phyloP scores from a whole-genome alignment of 2,329 filamentous ascomycete genomes.

The Pestalotiopsis sp. region DNA sequence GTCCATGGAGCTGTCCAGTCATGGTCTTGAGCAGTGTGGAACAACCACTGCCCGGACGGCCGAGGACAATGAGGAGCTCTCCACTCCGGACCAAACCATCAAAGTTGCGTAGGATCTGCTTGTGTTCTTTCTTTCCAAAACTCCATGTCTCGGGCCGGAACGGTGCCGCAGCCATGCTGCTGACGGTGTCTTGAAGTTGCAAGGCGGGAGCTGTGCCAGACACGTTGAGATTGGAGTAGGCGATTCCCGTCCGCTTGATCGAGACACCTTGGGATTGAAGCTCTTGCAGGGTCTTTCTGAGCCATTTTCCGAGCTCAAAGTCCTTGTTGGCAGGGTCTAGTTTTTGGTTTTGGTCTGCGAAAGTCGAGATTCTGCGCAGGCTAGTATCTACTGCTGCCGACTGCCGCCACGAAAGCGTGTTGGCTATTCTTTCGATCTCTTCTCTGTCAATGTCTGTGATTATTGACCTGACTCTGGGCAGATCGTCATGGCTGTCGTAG shows the following conservation, averaged over 20 bases:
- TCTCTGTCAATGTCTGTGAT: conserved; percentile 1
- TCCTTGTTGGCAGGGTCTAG: conserved; percentile 39
- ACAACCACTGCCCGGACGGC: conserved; percentile 50
- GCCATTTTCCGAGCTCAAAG: conserved; percentile 47
- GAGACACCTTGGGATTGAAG: conserved; percentile 59
- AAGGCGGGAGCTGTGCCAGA: conserved; percentile 68
- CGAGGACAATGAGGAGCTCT: conserved; percentile 52
- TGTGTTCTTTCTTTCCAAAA: conserved; percentile 46
- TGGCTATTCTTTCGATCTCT: conserved; percentile 7
- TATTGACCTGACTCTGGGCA: background rate
- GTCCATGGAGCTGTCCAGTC: conserved; percentile 24
- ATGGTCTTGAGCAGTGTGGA: conserved; percentile 56
- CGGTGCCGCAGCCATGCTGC: conserved; percentile 59
- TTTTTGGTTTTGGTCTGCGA: conserved; percentile 28
- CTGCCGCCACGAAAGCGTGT: background rate
- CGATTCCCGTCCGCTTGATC: conserved; percentile 58
- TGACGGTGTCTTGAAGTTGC: conserved; percentile 70
- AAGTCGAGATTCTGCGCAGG: background rate
- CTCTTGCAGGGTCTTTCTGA: conserved; percentile 39
- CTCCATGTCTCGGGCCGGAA: conserved; percentile 60
- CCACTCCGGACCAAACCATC: conserved; percentile 66
- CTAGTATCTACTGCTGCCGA: background rate
- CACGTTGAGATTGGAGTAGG: conserved; percentile 67
- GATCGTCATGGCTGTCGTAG: background rate
- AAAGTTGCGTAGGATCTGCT: conserved; percentile 66